Base-by-base conservation (phyloP, 2,329 filamentous ascomycete genomes). In the Daldinia eschscholtzii region DNA sequence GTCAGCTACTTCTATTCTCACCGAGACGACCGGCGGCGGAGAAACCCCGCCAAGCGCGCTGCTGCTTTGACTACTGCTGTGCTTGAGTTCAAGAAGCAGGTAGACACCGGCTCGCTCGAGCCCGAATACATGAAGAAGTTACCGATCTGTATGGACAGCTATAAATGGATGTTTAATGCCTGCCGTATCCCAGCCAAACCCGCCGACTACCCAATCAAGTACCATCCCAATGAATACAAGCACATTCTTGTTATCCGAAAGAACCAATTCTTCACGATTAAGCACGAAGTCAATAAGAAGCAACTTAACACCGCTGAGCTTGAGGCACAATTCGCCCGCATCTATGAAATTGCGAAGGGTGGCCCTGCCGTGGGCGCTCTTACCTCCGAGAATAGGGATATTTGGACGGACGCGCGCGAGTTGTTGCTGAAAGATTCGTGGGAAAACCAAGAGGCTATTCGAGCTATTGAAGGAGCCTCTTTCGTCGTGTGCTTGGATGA, bases 1-100 rank as follows among this genome's bases (percentile, higher is more conserved):
- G 96, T 99, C 77, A 97, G 93, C 82, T 99, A 99, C 88, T 99
- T 99, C 85, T 99, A 99, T 85, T 98, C 94, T 62, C 95, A 98
- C 84, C 90, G 93, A 74, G 96, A 99, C 81, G 97, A 99, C 82
- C 90, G 93, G 74, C 88, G 91, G 78, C 89, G 95, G 73, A 90
- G 94, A 70, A 89, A 98, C 80, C 96, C 96, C 0, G 91, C 92
- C 70, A 97, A 97, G 87, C 92, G 96, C 71, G 96, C 96, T 3
- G 96, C 96, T 3, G 94, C 95, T 72, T 92, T 99, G 73, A 90
- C 93, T 0, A 93, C 92, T 1, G 91, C 93, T 6, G 91, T 89
- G 1, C 87, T 99, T 42, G 93, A 97, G 79, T 99, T 99, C 87
- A 97, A 98, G 88, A 92, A 91, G 81, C 89, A 94, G 83, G 95